phyloP scores from a whole-genome alignment of 768 basidiomycete genomes.

The Agaricus bisporus region DNA sequence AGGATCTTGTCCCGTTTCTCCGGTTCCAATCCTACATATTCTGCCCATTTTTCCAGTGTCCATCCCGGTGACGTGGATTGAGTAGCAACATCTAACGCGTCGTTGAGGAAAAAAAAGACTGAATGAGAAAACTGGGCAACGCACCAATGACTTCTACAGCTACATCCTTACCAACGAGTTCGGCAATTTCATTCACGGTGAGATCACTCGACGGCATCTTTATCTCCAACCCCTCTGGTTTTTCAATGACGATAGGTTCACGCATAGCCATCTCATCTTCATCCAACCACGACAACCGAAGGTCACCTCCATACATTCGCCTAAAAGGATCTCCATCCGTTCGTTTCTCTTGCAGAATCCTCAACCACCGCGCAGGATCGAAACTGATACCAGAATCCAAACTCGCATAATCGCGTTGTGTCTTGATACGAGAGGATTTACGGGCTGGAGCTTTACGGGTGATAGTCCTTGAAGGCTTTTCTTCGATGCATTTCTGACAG shows the following conservation, averaged over 20 bases:
- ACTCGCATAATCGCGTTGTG: constrained; percentile 74
- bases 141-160: constrained; percentile 90
- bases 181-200: constrained; percentile 75
- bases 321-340: constrained; percentile 61
- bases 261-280: constrained; percentile 65
- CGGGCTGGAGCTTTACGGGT: constrained; percentile 75
- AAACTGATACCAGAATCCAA: constrained; percentile 59
- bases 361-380: constrained; percentile 62
- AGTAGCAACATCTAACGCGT: constrained; percentile 68
- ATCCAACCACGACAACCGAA: constrained; percentile 73
- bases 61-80: constrained; percentile 84
- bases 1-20: constrained; percentile 76
- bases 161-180: constrained; percentile 69
- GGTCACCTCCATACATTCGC: constrained; percentile 58
- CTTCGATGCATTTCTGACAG: constrained; percentile 56
- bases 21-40: constrained; percentile 70
- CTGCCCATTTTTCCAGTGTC: constrained; percentile 88
- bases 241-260: constrained; percentile 79
- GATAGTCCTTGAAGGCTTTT: constrained; percentile 56
- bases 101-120: not conserved
- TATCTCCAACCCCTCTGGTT: constrained; percentile 82
- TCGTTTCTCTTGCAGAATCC: constrained; percentile 61
- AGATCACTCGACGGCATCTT: constrained; percentile 73
- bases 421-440: constrained; percentile 73
- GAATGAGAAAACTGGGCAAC: constrained; percentile 11